These are phyloP conservation scores for Amphirosellinia nigrospora DNA, from an alignment of 495 filamentous ascomycete species.

Conservation along the genomic window DNA sequence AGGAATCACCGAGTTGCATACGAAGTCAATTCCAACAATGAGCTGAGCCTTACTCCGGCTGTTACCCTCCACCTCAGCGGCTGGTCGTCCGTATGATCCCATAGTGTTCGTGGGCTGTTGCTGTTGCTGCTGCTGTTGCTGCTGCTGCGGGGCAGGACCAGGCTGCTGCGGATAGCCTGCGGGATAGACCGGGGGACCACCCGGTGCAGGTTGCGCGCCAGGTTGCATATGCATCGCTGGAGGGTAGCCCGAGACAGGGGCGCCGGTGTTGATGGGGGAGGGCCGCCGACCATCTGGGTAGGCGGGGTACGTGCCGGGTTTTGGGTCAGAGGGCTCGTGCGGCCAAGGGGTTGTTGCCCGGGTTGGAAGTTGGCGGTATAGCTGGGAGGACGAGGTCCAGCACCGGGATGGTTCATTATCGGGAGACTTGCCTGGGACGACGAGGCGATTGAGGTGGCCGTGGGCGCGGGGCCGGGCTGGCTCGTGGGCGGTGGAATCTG, in stretches of 20 bases:
- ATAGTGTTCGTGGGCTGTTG: slow-evolving; percentile 43
- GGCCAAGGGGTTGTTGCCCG: slow-evolving; percentile 58
- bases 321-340: slow-evolving; percentile 56
- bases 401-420: slow-evolving; percentile 63
- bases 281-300: slow-evolving; percentile 70
- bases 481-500: slow-evolving; percentile 26
- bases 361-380: slow-evolving; percentile 69
- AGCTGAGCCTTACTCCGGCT: slow-evolving; percentile 81
- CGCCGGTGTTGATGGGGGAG: slow-evolving; percentile 74
- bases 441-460: slow-evolving; percentile 49
- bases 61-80: slow-evolving; percentile 85
- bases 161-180: slow-evolving; percentile 51
- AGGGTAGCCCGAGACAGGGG: slow-evolving; percentile 58
- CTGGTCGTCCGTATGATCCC: slow-evolving; percentile 45
- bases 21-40: slow-evolving; percentile 83
- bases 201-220: slow-evolving; percentile 56
- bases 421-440: slow-evolving; percentile 58
- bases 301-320: slow-evolving; percentile 57
- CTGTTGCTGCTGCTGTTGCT: slow-evolving; percentile 39
- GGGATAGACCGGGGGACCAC: slow-evolving; percentile 46
- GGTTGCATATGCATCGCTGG: slow-evolving; percentile 59
- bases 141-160: slow-evolving; percentile 47
- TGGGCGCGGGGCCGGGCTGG: slow-evolving; percentile 48
- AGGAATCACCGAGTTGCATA: slow-evolving; percentile 48
- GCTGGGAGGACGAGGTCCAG: slow-evolving; percentile 72